Evolutionary conservation across 2,329 filamentous ascomycete species (phyloP).

Genomic region (Anisogramma anomala): DNA sequence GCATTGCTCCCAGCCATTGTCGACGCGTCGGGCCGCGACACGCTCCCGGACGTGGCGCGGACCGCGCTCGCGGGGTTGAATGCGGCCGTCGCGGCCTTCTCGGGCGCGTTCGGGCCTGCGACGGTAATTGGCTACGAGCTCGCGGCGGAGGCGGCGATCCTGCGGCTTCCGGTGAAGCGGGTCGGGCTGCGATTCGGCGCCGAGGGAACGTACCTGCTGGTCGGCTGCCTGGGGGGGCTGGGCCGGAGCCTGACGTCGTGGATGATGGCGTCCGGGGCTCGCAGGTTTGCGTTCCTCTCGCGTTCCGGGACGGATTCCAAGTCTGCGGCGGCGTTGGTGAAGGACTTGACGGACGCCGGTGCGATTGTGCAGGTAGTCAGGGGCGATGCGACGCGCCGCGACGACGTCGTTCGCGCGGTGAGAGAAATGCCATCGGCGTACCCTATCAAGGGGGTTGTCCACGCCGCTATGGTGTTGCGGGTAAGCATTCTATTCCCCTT

Average conservation of each 20-base stretch:
- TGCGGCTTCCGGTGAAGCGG: background rate
- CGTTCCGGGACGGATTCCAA: conserved; percentile 20
- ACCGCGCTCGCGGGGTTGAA: conserved; percentile 14
- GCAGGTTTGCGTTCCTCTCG: conserved; percentile 24
- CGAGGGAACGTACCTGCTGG: conserved; percentile 23
- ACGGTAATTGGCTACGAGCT: conserved; percentile 12
- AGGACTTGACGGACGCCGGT: conserved; percentile 15
- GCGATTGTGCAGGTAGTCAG: conserved; percentile 15
- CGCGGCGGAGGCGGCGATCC: no score
- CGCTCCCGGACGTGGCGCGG: background rate
- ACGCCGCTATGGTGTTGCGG: conserved; percentile 36
- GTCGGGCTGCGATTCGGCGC: conserved; percentile 5
- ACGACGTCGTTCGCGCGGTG: conserved; percentile 14
- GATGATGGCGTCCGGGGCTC: conserved; percentile 25
- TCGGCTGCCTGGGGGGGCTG: conserved; percentile 27
- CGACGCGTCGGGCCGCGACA: background rate
- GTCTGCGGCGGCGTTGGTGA: conserved; percentile 18
- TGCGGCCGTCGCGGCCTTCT: conserved; percentile 15
- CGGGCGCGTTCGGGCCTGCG: conserved; percentile 14
- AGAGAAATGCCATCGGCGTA: background rate
- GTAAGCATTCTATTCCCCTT: background rate
- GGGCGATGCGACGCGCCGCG: conserved; percentile 9
- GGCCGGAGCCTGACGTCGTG: conserved; percentile 24
- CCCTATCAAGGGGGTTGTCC: conserved; percentile 27
- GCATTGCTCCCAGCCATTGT: background rate